Base-by-base conservation (phyloP, 2,329 filamentous ascomycete species). In the Alternaria panax region DNA sequence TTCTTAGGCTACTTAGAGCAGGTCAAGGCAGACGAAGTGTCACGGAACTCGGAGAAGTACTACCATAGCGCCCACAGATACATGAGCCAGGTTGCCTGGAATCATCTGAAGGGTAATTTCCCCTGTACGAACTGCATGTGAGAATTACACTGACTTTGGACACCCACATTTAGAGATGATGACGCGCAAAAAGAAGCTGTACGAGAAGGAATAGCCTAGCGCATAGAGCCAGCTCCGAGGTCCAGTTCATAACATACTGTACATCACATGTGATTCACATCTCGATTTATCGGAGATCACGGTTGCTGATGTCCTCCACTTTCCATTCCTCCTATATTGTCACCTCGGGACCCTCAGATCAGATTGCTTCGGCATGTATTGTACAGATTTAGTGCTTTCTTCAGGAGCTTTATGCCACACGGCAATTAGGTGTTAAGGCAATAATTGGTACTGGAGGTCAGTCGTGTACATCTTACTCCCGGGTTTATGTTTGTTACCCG, bases 1-100 rank as follows among this genome's bases (percentile, higher is more conserved):
- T 84, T 85, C 56, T 64, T 84, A 38, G 75, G 79, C 54, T 78
- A 80, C 54, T 69, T 85, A 16, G 78, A 76, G 57, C 70, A 77
- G 30, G 73, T 85, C 62, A 80, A 80, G 59, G 80, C 79, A 2
- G 79, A 84, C 55, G 69, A 79, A 18, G 72, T 83, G 11, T 67
- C 78, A 5, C 59, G 48, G 64, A 34, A 57, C 42, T n/a, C 28
- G 46, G 54, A 55, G 8, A 64, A 52, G 6, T 59, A 63, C 5
- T 71, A 68, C 65, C 38, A 48, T n/a, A 24, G 52, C 36, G 59
- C 62, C 18, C 62, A 66, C n/a, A 82, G 30, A 24, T 48, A 81
- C 68, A 72, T 80, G 48, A 64, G 73, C 18, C 46, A 62, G 4
- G 34, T 45, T 12, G 67, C 80, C 3, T 78, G 74, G 66, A 34